Evolutionary conservation across 495 filamentous ascomycete species (phyloP).

Genomic region (Cetradonia linearis): DNA sequence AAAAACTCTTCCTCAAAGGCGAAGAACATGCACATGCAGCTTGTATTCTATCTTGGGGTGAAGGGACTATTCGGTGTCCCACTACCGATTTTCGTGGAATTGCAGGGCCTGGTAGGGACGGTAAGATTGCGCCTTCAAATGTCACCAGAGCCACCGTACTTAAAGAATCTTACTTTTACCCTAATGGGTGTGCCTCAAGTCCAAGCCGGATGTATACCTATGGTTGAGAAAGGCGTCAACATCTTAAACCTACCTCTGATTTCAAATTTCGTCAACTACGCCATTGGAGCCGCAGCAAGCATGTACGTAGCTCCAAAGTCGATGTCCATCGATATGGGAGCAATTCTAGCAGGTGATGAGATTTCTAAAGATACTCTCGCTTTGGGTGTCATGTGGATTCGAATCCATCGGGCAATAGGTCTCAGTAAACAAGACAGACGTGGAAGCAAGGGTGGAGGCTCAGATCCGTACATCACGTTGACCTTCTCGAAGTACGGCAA

Average conservation of each 20-base stretch:
- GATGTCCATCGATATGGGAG: constrained; percentile 81
- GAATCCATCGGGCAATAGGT: constrained; percentile 76
- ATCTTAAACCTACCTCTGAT: constrained; percentile 86
- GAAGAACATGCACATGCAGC: constrained; percentile 91
- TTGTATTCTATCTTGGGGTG: constrained; percentile 86
- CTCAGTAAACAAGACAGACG: constrained; percentile 85
- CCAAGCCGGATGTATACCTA: constrained; percentile 79
- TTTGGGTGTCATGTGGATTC: constrained; percentile 79
- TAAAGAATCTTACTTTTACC: constrained; percentile 86
- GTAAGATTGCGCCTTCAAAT: constrained; percentile 72
- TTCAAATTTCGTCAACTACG: constrained; percentile 93
- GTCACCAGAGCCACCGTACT: constrained; percentile 79
- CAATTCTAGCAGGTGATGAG: constrained; percentile 80
- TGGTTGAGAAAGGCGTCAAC: constrained; percentile 81
- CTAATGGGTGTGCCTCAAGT: constrained; percentile 88
- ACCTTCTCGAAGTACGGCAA: constrained; percentile 84
- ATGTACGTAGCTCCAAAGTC: constrained; percentile 97
- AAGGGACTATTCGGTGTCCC: constrained; percentile 75
- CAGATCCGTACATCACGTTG: constrained; percentile 78
- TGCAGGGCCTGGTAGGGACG: constrained; percentile 78
- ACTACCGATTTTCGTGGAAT: constrained; percentile 77
- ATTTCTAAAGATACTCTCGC: constrained; percentile 81
- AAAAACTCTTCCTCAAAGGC: constrained; percentile 65
- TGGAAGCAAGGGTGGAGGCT: constrained; percentile 77
- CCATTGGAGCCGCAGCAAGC: constrained; percentile 74